Percentiles rank a stretch among this genome's conserved stretches.
Conservation (phyloP, 2,329 filamentous ascomycete genomes). For the Clarireedia homoeocarpa region DNA sequence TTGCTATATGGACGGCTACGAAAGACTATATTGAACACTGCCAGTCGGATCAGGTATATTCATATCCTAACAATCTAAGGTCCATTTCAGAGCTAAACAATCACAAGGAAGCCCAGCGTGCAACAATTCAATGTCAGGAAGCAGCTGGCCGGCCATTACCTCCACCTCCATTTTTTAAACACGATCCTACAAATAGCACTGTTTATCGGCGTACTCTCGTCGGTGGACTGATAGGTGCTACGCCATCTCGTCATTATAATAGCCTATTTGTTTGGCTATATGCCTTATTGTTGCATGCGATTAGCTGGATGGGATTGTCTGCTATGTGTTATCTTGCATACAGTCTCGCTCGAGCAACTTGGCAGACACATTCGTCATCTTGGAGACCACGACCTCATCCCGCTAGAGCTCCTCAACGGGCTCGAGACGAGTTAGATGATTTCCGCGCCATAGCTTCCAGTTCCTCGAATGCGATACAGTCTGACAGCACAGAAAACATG, state of each 20-base stretch:
- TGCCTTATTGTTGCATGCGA: background rate
- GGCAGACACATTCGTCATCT: background rate
- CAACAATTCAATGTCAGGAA: background rate
- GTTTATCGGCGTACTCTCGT: background rate
- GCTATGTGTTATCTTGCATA: background rate
- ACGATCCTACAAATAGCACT: background rate
- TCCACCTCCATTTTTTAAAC: background rate
- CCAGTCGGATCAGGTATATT: background rate
- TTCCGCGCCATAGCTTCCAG: background rate
- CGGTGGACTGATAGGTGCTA: background rate
- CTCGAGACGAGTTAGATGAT: too few species aligned
- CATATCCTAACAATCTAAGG: background rate
- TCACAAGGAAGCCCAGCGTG: background rate
- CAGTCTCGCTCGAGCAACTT: background rate
- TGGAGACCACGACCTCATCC: too few species aligned
- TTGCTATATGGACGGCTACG: constrained; percentile 1
- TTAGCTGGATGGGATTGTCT: background rate
- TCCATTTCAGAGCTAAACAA: background rate
- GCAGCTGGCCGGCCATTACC: background rate
- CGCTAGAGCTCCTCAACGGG: too few species aligned
- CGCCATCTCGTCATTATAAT: background rate
- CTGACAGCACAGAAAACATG: background rate
- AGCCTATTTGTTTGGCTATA: background rate
- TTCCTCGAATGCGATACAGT: background rate
- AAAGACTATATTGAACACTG: constrained; percentile 3